A percentile compares a stretch with the other conserved stretches of the same genome.
phyloP scores from a whole-genome alignment of 2,329 filamentous ascomycete genomes.

The Hypoxylon sp. region DNA sequence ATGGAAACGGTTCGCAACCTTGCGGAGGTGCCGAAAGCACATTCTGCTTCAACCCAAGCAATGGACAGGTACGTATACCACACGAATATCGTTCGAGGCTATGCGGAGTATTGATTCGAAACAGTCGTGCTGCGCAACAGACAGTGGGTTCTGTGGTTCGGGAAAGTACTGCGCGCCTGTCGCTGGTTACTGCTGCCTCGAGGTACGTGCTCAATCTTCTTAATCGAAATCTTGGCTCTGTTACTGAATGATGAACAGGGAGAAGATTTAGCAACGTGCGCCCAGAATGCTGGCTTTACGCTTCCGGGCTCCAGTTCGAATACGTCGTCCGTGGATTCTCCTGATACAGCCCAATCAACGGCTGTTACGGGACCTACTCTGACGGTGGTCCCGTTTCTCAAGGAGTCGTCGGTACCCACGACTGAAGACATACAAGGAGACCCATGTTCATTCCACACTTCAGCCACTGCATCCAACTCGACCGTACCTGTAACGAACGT shows the following conservation, averaged over 20 bases:
- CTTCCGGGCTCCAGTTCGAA: conserved; percentile 44
- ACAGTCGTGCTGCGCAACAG: conserved; percentile 55
- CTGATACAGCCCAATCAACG: conserved; percentile 11
- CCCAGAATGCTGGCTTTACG: conserved; percentile 53
- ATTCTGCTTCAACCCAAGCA: conserved; percentile 54
- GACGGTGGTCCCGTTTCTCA: conserved; percentile 45
- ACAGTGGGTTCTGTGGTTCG: conserved; percentile 54
- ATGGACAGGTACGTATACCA: conserved; percentile 52
- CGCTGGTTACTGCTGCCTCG: conserved; percentile 55
- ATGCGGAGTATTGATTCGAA: conserved; percentile 21
- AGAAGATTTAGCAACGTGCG: conserved; percentile 54
- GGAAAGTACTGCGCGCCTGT: conserved; percentile 57
- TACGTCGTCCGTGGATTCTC: conserved; percentile 16
- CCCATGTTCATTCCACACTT: conserved; percentile 15
- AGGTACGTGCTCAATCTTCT: conserved; percentile 48
- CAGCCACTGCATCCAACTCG: conserved; percentile 20
- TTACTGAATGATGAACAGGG: conserved; percentile 47
- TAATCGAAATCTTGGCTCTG: not conserved
- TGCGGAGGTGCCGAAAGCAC: conserved; percentile 52
- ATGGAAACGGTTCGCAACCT: conserved; percentile 51
- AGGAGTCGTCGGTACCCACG: conserved; percentile 26
- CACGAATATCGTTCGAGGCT: not conserved
- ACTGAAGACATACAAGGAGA: conserved; percentile 11
- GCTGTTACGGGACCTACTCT: conserved; percentile 35
- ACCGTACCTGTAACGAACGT: conserved; percentile 30